phyloP scores from a whole-genome alignment of 2,329 filamentous ascomycete species.

The Botrytis tulipae region DNA sequence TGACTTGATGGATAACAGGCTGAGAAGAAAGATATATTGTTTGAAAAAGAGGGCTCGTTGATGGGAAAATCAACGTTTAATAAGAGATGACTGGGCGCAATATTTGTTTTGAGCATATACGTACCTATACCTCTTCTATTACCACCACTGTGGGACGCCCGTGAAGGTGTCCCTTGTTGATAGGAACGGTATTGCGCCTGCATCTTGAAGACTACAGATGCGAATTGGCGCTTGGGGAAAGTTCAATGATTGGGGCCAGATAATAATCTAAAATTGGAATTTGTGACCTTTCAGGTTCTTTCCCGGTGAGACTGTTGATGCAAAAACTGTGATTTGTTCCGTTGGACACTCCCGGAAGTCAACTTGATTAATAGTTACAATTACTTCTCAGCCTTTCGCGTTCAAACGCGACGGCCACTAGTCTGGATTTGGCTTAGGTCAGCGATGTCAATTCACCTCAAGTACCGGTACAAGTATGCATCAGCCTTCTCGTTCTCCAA shows the following conservation, averaged over 20 bases:
- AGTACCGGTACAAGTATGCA: neutral
- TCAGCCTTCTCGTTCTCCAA: neutral
- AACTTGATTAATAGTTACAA: neutral
- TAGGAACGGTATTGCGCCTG: slow-evolving; percentile 22
- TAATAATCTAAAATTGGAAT: neutral
- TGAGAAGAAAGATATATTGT: neutral
- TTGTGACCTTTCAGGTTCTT: neutral
- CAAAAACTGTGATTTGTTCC: neutral
- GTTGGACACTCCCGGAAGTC: neutral
- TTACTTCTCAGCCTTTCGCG: neutral
- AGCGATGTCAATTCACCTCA: neutral
- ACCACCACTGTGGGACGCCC: slow-evolving; percentile 36
- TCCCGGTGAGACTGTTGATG: neutral
- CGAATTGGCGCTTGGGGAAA: neutral
- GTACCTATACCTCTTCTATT: slow-evolving; percentile 40
- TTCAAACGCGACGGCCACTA: slow-evolving; percentile 9
- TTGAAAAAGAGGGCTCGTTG: neutral
- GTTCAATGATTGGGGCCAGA: neutral
- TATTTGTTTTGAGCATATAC: slow-evolving; percentile 26
- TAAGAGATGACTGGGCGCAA: slow-evolving; percentile 27
- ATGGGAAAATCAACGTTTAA: slow-evolving; percentile 38
- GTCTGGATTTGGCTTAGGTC: slow-evolving; percentile 4
- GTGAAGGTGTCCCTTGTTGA: slow-evolving; percentile 27
- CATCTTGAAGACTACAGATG: slow-evolving; percentile 12
- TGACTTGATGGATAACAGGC: neutral